Conservation (phyloP, 73 alveolate genomes). For the Durusdinium trenchii region DNA sequence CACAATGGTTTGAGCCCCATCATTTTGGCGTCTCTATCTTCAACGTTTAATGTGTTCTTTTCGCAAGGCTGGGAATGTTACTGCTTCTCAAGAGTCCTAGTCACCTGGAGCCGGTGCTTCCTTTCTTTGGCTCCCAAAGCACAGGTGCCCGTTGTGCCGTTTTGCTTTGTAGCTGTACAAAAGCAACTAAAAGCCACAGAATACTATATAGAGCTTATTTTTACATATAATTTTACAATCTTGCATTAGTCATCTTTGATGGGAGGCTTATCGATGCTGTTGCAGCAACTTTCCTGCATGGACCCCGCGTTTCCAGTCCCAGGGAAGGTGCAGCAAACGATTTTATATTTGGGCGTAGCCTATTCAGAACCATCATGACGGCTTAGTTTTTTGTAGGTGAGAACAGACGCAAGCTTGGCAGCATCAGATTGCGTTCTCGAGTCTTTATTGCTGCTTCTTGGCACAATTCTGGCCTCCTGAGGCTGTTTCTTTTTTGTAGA, state of each 20-base stretch:
- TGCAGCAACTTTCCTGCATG: background rate
- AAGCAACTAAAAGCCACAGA: too few relatives aligned
- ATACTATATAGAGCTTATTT: background rate
- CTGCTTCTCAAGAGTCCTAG: background rate
- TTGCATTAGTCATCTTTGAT: background rate
- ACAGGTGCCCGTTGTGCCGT: background rate
- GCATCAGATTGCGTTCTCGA: background rate
- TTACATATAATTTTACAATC: background rate
- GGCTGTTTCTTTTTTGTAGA: too few relatives aligned
- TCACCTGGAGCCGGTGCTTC: background rate
- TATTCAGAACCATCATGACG: background rate
- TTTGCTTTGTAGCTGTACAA: too few relatives aligned
- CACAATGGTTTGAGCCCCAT: background rate
- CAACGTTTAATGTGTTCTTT: background rate
- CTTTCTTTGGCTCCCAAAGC: background rate
- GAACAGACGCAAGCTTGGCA: background rate
- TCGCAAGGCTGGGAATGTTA: background rate
- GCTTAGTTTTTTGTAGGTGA: background rate
- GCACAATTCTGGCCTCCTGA: too few relatives aligned
- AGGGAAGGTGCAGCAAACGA: constrained; percentile 20
- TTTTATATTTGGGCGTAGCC: background rate
- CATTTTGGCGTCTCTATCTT: background rate
- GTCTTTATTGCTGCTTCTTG: too few relatives aligned
- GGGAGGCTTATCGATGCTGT: background rate
- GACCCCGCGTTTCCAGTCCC: background rate